Percentiles rank a stretch among this genome's conserved stretches.
Evolutionary conservation across 1,139 yeast genomes (phyloP).

Genomic region (Maudiozyma humilis): DNA sequence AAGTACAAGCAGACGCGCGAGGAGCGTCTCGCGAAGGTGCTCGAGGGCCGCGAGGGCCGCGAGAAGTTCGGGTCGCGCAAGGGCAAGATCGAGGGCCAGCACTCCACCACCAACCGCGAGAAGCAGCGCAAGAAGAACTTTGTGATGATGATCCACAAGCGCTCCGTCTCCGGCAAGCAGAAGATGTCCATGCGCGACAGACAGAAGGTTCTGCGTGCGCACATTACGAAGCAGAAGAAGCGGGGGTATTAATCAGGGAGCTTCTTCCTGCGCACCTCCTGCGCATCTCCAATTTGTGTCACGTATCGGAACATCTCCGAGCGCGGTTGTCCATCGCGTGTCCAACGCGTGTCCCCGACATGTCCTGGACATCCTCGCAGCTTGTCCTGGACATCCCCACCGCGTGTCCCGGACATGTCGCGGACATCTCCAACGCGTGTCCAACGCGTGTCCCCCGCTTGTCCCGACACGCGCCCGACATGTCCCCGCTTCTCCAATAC

Average conservation of each 20-base stretch:
- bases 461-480: background rate
- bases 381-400: too few relatives aligned
- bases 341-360: too few relatives aligned
- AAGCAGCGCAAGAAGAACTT: slow-evolving; percentile 97
- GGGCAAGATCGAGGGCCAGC: slow-evolving; percentile 73
- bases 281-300: too few relatives aligned
- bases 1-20: slow-evolving; percentile 80
- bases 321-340: too few relatives aligned
- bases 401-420: too few relatives aligned
- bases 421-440: too few relatives aligned
- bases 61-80: slow-evolving; percentile 82
- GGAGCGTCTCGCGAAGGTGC: slow-evolving; percentile 78
- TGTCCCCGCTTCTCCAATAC: background rate
- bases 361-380: too few relatives aligned
- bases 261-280: too few relatives aligned
- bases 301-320: too few relatives aligned
- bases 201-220: slow-evolving; percentile 79
- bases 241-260: slow-evolving; percentile 49
- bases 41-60: slow-evolving; percentile 89
- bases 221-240: slow-evolving; percentile 81
- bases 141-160: slow-evolving; percentile 96
- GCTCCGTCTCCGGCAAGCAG: slow-evolving; percentile 88
- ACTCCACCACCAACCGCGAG: slow-evolving; percentile 86
- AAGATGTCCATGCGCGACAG: slow-evolving; percentile 83
- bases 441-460: too few relatives aligned